These are phyloP conservation scores for Colletotrichum kahawae DNA, from an alignment of 2,329 filamentous ascomycete genomes.

Conservation along the genomic window DNA sequence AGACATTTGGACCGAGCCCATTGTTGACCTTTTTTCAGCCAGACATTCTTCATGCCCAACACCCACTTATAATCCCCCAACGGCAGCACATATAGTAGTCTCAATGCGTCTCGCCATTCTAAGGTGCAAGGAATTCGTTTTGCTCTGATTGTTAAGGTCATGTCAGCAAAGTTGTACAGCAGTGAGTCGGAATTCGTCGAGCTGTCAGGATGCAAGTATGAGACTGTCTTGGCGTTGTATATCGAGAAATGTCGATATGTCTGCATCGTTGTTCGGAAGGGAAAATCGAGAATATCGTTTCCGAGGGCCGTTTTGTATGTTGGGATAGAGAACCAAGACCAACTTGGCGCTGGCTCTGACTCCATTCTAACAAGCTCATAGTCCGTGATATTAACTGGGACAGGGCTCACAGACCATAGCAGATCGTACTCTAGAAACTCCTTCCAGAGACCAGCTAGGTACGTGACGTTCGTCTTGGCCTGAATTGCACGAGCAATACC, in stretches of 20 bases:
- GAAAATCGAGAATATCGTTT: background rate
- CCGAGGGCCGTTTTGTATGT: background rate
- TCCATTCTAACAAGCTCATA: background rate
- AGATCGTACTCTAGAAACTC: background rate
- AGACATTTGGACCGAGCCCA: background rate
- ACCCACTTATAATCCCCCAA: background rate
- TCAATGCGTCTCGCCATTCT: background rate
- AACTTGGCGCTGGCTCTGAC: background rate
- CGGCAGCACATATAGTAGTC: background rate
- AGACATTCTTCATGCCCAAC: background rate
- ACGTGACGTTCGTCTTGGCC: background rate
- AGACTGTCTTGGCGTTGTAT: background rate
- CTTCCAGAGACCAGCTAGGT: background rate
- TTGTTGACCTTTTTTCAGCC: background rate
- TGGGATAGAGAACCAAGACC: background rate
- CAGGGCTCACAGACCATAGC: background rate
- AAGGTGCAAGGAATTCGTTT: background rate
- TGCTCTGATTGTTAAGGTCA: background rate
- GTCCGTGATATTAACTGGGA: background rate
- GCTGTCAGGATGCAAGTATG: background rate
- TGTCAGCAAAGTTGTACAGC: background rate
- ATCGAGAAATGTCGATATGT: background rate
- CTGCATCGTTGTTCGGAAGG: background rate
- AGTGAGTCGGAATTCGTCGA: background rate
- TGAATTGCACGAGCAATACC: background rate